Base-by-base conservation (phyloP, 2,329 filamentous ascomycete genomes). In the Trichophyton simii region DNA sequence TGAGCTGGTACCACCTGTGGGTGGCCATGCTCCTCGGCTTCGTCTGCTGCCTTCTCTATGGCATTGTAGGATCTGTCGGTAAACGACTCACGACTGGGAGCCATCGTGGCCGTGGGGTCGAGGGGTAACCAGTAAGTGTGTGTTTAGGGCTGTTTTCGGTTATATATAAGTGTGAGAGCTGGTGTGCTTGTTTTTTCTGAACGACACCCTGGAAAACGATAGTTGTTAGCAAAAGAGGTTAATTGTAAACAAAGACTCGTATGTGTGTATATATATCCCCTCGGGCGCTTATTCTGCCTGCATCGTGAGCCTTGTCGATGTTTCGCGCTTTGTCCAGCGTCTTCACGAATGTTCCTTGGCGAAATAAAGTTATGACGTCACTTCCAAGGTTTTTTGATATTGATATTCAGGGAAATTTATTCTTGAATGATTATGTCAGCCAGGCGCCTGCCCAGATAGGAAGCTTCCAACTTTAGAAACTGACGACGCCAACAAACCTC, bases 61-160 rank as follows among this genome's bases (percentile, higher is more conserved):
- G 92, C 88, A 78, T 92, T 89, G 72, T 91, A 88, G 67, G 89
- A 94, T 77, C 88, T 82, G 77, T 97, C 92, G 67, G 94, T 99
- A 73, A 96, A 96, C 73, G 95, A 72, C 60, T 87, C 68, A 62
- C 69, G 34, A 11, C 11, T 58, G 3, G 28, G 34, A 28, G 46
- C 46, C 52, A 55, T 55, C 6, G 52, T 36, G 52, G 52, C 28
- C 8, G 25, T n/a, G 28, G n/a, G 13, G 15, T 36, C 52, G 31
- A 55, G 28, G 28, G 28, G 52, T 34, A 34, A 15, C 34, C 28
- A 28, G 52, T 55, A 2, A 1, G 6, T 44, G 41, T 44, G 34
- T 44, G 15, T 13, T 42, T 42, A 42, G 38, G 15, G 11, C 38
- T 13, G 15, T 42, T 13, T 13, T 42, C 38, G 5, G 15, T 42